Conservation (phyloP, 2,329 filamentous ascomycete species). For the Gliomastix tumulicola region DNA sequence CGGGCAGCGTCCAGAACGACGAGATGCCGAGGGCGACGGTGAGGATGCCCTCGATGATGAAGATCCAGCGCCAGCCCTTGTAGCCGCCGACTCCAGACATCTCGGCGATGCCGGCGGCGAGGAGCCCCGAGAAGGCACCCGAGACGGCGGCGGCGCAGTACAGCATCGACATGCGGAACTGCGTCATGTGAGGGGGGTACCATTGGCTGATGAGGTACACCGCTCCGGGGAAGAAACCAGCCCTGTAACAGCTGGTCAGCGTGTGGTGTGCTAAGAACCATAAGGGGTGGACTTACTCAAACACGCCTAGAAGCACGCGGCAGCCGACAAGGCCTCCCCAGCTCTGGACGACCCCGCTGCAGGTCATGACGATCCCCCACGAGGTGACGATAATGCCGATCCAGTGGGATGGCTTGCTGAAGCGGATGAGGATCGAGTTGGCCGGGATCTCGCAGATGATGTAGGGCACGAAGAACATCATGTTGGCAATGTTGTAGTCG, state of each 20-base stretch:
- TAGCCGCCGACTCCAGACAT: constrained; percentile 9
- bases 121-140: constrained; percentile 13
- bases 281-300: constrained; percentile 6
- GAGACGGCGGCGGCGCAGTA: constrained; percentile 14
- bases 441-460: constrained; percentile 32
- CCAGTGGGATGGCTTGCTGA: constrained; percentile 52
- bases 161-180: constrained; percentile 16
- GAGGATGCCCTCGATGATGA: constrained; percentile 13
- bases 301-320: constrained; percentile 11
- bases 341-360: constrained; percentile 9
- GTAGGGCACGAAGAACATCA: constrained; percentile 30
- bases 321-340: constrained; percentile 9
- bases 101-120: constrained; percentile 12
- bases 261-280: too few relatives aligned
- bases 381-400: constrained; percentile 56
- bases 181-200: constrained; percentile 20
- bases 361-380: constrained; percentile 16
- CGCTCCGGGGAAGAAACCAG: constrained; percentile 4
- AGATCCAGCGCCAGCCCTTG: constrained; percentile 16
- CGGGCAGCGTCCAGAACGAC: constrained; percentile 39
- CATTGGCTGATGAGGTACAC: constrained; percentile 17
- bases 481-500: constrained; percentile 32
- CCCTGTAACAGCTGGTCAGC: constrained; percentile 8
- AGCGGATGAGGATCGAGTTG: constrained; percentile 14
- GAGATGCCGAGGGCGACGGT: constrained; percentile 27